Evolutionary conservation across 768 basidiomycete genomes (phyloP).

Genomic region (Trametes villosa): DNA sequence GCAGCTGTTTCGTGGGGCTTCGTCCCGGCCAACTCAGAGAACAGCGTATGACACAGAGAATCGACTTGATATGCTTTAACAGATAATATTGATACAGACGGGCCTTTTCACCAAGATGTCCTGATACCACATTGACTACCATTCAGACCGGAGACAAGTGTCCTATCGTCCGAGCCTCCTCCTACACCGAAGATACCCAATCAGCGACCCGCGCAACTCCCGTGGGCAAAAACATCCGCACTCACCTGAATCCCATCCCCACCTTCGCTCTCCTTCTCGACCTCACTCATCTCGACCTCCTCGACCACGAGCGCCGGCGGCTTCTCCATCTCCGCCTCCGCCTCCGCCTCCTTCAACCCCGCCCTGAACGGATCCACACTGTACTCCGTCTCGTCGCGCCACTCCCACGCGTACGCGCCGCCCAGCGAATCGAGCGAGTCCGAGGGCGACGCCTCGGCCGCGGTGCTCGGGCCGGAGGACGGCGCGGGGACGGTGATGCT

Average conservation of each 20-base stretch:
- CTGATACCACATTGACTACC: too few relatives aligned
- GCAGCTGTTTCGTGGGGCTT: too few relatives aligned
- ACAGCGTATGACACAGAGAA: too few relatives aligned
- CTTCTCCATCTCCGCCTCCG: not conserved
- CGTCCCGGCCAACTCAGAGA: too few relatives aligned
- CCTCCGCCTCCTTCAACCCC: not conserved
- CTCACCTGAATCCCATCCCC: not conserved
- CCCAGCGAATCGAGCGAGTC: not conserved
- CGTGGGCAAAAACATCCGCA: too few relatives aligned
- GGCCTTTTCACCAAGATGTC: too few relatives aligned
- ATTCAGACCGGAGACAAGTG: too few relatives aligned
- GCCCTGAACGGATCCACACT: not conserved
- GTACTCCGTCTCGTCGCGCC: slow-evolving; percentile 3
- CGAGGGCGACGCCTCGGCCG: not conserved
- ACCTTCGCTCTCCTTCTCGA: not conserved
- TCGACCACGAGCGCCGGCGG: not conserved
- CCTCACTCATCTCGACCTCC: not conserved
- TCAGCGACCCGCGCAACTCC: too few relatives aligned
- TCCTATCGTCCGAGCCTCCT: too few relatives aligned
- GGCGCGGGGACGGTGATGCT: not conserved
- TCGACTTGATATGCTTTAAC: too few relatives aligned
- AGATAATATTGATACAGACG: too few relatives aligned
- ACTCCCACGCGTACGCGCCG: not conserved
- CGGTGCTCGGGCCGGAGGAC: not conserved
- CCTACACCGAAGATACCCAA: too few relatives aligned